These are phyloP conservation scores for Tolypocladium tropicale DNA, from an alignment of 2,329 filamentous ascomycete species.

Conservation along the genomic window DNA sequence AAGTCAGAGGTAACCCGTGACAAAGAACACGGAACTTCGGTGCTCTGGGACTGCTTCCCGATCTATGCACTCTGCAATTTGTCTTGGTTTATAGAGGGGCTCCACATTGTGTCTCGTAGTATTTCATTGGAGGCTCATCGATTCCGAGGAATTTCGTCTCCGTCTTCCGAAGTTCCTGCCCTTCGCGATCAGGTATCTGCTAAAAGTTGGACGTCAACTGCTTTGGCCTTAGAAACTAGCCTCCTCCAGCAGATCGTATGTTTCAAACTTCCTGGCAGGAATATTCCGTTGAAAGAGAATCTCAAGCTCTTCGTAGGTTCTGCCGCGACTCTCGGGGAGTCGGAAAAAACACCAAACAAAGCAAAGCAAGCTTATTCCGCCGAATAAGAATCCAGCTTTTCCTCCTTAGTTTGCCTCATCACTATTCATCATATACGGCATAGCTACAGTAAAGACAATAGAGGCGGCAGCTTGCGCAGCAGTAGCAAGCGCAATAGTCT, in stretches of 20 bases:
- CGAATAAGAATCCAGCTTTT: slow-evolving; percentile 21
- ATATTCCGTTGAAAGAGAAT: slow-evolving; percentile 14
- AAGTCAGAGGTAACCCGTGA: too few species aligned
- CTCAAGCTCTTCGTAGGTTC: slow-evolving; percentile 21
- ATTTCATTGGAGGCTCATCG: too few species aligned
- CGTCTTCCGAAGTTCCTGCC: too few species aligned
- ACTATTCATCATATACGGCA: slow-evolving; percentile 21
- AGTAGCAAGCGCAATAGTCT: slow-evolving; percentile 19
- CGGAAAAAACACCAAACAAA: slow-evolving; percentile 16
- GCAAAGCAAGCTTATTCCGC: slow-evolving; percentile 12
- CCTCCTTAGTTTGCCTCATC: slow-evolving; percentile 20
- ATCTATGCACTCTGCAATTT: too few species aligned
- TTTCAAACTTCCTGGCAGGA: slow-evolving; percentile 7
- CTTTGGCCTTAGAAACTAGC: too few species aligned
- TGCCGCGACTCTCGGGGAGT: slow-evolving; percentile 16
- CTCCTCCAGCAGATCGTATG: slow-evolving; percentile 10
- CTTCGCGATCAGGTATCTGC: too few species aligned
- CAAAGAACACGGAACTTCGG: too few species aligned
- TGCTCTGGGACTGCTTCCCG: too few species aligned
- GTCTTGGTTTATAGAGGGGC: too few species aligned
- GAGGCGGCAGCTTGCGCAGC: slow-evolving; percentile 13
- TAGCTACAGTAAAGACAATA: slow-evolving; percentile 15
- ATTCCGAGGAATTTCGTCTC: too few species aligned
- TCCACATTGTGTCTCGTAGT: too few species aligned
- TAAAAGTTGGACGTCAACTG: too few species aligned